A percentile compares a stretch with the other conserved stretches of the same genome.
These are phyloP conservation scores for Micromonas commoda DNA, from an alignment of 139 green algal species.

Conservation along the genomic window DNA sequence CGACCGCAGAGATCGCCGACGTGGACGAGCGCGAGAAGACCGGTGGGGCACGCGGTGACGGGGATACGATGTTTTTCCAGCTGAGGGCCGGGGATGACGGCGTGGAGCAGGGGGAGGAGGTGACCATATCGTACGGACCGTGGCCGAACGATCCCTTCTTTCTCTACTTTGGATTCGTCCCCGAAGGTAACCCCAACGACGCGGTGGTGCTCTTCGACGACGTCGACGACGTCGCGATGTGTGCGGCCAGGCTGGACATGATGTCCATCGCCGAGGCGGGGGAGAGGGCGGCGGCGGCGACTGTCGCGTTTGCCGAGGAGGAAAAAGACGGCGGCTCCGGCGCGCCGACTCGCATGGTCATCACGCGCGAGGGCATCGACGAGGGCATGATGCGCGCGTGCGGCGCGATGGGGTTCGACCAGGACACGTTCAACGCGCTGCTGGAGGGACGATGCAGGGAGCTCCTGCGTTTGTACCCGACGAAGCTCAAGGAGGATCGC, in stretches of 20 bases:
- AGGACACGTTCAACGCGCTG: neutral
- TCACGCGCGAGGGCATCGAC: neutral
- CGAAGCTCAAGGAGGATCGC: neutral
- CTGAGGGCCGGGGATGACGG: neutral
- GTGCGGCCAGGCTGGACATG: neutral
- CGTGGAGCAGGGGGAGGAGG: conserved; percentile 39
- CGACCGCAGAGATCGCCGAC: conserved; percentile 14
- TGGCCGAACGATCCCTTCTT: conserved; percentile 76
- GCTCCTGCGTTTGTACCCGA: neutral
- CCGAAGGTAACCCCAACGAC: conserved; percentile 59
- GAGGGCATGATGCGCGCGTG: neutral
- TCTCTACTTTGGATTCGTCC: conserved; percentile 74
- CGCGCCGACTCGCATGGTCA: too few species aligned
- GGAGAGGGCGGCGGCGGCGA: too few species aligned
- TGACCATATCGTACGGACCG: conserved; percentile 62
- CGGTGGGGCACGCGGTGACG: too few species aligned
- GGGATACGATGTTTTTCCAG: conserved; percentile 1
- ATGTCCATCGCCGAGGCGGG: neutral
- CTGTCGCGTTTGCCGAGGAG: too few species aligned
- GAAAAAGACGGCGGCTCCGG: too few species aligned
- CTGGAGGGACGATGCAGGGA: neutral
- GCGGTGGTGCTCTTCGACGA: conserved; percentile 19
- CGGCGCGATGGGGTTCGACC: neutral
- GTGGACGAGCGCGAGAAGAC: conserved; percentile 11
- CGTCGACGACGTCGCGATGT: conserved; percentile 9